Evolutionary conservation across 306 rosid species (phyloP).

Genomic region (Corylus americana): DNA sequence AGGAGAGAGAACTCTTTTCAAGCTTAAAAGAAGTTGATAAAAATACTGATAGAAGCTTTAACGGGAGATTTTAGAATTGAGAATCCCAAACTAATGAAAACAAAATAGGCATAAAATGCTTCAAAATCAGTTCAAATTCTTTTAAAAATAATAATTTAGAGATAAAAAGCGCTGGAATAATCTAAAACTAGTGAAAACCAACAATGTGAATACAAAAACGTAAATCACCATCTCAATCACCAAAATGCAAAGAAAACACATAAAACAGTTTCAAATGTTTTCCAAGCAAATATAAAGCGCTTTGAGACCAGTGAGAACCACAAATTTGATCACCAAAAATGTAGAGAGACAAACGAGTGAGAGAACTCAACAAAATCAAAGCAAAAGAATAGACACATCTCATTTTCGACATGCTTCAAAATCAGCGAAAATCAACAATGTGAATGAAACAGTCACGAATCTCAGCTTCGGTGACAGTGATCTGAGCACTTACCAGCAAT

Average conservation of each 20-base stretch:
- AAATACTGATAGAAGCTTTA: no score
- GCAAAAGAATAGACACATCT: neutral
- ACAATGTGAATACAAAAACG: conserved; percentile 4
- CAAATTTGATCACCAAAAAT: neutral
- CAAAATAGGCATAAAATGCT: neutral
- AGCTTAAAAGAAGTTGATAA: no score
- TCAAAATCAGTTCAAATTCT: neutral
- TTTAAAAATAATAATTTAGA: neutral
- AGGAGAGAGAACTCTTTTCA: neutral
- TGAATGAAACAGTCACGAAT: conserved; percentile 38
- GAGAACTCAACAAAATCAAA: conserved; percentile 1
- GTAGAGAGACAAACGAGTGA: neutral
- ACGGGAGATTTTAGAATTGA: no score
- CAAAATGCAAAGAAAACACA: neutral
- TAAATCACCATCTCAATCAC: neutral
- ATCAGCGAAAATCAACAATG: conserved; percentile 16
- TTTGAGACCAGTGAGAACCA: conserved; percentile 21
- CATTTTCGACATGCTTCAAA: neutral
- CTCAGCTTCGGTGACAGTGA: conserved; percentile 25
- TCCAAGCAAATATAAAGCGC: conserved; percentile 11
- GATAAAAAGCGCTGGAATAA: neutral
- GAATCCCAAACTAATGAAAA: neutral
- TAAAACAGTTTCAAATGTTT: neutral
- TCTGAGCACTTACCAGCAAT: conserved; percentile 60
- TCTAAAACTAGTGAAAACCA: conserved; percentile 4